Base-by-base conservation (phyloP, 768 basidiomycete genomes). In the Boletus barrowsii region DNA sequence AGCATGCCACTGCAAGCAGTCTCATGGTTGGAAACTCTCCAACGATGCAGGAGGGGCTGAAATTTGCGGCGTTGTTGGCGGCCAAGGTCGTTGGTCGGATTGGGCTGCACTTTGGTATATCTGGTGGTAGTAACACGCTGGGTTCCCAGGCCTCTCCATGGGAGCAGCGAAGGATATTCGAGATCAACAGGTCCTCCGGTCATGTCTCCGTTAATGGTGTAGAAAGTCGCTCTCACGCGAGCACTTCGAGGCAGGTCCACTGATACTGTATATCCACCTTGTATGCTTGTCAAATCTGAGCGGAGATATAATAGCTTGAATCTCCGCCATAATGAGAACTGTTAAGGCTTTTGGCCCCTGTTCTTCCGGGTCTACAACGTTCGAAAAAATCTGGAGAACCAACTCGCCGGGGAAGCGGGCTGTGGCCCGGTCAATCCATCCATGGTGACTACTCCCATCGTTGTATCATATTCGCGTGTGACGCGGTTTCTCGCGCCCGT, bases 11-110 rank as follows among this genome's bases (percentile, higher is more conserved):
- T n/a, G 7, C 39, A 15, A 29, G 41, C 17, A 13, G 9, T 14
- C 35, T 32, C 35, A 41, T 18, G 43, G 59, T 64, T 47, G 80
- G 2, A 68, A 60, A 68, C n/a, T 22, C 44, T 17, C 70, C 78
- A 9, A 83, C 79, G 1, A 61, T 62, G 17, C 67, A 63, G 4
- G 83, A 82, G 76, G 83, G 80, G 7, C 77, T 81, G 1, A 73
- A 78, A 47, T 79, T 80, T 1, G 79, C 76, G 3, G 83, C 72
- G 0, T 55, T 83, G 2, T 70, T 86, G 29, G 73, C 73, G 4
- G 78, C 75, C 1, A 73, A 70, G 13, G 55, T 82, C 5, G 51
- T 82, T 4, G 70, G 75, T 22, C 66, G 63, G 11, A 40, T 77
- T 26, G 69, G 63, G 1, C 57, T 65, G 4, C 62, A 60, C 15